A percentile compares a stretch with the other conserved stretches of the same genome.
These are phyloP conservation scores for Chlorella sp. DNA, from an alignment of 139 green algal genomes.

Conservation along the genomic window DNA sequence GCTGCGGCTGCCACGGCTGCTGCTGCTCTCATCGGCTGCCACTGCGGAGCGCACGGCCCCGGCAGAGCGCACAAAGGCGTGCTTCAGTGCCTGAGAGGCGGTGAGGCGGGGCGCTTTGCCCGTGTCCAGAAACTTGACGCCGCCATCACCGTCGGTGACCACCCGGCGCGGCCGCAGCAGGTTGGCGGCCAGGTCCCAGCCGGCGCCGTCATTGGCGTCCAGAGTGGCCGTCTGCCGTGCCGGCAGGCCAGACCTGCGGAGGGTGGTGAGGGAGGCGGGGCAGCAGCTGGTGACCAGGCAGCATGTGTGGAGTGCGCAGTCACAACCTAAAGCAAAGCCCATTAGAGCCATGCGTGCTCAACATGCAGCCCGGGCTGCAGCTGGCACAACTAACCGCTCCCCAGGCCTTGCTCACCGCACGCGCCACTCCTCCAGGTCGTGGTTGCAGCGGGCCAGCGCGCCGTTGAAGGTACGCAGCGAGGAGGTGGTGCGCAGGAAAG, in stretches of 20 bases:
- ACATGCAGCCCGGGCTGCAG: no score
- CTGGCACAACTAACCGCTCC: no score
- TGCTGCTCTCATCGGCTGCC: background rate
- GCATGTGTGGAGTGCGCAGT: no score
- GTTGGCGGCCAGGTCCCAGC: slow-evolving; percentile 71
- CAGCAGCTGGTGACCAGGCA: background rate
- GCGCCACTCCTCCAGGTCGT: slow-evolving; percentile 84
- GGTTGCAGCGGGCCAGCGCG: slow-evolving; percentile 55
- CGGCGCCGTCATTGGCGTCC: slow-evolving; percentile 74
- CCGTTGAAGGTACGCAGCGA: slow-evolving; percentile 75
- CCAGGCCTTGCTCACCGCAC: slow-evolving; percentile 27
- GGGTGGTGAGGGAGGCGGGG: background rate
- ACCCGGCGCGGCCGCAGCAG: slow-evolving; percentile 70
- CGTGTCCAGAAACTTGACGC: slow-evolving; percentile 65
- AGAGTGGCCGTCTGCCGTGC: slow-evolving; percentile 72
- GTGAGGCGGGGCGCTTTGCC: slow-evolving; percentile 47
- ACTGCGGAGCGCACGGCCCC: background rate
- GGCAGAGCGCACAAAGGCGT: slow-evolving; percentile 55
- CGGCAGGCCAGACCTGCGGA: slow-evolving; percentile 42
- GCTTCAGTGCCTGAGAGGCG: slow-evolving; percentile 54
- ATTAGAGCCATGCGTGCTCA: background rate
- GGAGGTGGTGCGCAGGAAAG: slow-evolving; percentile 66
- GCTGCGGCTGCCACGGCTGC: background rate
- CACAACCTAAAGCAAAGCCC: background rate
- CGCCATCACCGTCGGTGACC: slow-evolving; percentile 44